Percentiles rank a stretch among this genome's conserved stretches.
Evolutionary conservation across 2,329 filamentous ascomycete species (phyloP).

Genomic region (Hypomyces perniciosus): DNA sequence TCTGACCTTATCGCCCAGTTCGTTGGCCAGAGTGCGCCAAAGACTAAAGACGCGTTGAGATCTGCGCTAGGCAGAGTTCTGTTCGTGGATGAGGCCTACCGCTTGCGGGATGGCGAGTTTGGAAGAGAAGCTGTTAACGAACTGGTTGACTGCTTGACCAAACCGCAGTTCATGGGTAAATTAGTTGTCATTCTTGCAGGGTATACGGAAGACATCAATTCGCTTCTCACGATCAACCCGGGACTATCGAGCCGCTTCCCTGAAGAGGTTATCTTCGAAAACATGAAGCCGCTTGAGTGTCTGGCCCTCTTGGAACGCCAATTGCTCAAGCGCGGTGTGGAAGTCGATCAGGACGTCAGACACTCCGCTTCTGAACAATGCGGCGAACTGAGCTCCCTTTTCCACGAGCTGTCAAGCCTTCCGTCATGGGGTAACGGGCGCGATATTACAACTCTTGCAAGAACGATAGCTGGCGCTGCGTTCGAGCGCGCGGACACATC

Average conservation of each 20-base stretch:
- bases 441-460: too few relatives aligned
- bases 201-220: constrained; percentile 8
- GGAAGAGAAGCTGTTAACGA: constrained; percentile 1
- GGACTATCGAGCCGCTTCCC: not conserved
- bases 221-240: not conserved
- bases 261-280: not conserved
- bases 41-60: not conserved
- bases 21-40: constrained; percentile 1
- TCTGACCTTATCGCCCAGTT: constrained; percentile 1
- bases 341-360: too few relatives aligned
- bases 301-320: too few relatives aligned
- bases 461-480: too few relatives aligned
- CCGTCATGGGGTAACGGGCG: too few relatives aligned
- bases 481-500: too few relatives aligned
- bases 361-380: too few relatives aligned
- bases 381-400: too few relatives aligned
- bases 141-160: constrained; percentile 9
- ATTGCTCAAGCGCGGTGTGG: too few relatives aligned
- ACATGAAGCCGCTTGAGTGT: not conserved
- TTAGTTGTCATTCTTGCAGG: constrained; percentile 13
- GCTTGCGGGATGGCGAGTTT: not conserved
- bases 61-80: not conserved
- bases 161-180: constrained; percentile 7
- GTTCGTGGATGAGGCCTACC: not conserved
- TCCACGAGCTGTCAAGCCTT: too few relatives aligned